Evolutionary conservation across 2,329 filamentous ascomycete genomes (phyloP).

Genomic region (Colletotrichum salicis): DNA sequence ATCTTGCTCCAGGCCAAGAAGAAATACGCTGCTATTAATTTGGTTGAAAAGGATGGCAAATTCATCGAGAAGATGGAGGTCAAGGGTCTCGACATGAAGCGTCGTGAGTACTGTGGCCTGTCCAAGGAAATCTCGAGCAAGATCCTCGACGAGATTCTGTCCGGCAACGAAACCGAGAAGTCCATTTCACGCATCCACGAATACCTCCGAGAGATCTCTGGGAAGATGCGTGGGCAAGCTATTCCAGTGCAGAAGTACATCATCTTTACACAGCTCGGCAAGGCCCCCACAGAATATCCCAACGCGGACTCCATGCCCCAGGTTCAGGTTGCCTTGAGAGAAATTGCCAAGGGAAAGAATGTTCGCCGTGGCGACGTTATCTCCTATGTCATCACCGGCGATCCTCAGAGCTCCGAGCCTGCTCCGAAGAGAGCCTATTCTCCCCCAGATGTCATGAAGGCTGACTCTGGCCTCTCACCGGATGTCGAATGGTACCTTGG

Average conservation of each 20-base stretch:
- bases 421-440: conserved; percentile 91
- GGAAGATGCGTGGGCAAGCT: conserved; percentile 83
- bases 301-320: conserved; percentile 96
- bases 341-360: conserved; percentile 85
- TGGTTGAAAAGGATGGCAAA: conserved; percentile 88
- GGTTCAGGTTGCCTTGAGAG: conserved; percentile 91
- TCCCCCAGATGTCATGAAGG: conserved; percentile 84
- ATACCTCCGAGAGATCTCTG: conserved; percentile 84
- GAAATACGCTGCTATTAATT: conserved; percentile 97
- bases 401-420: conserved; percentile 72
- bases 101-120: conserved; percentile 94
- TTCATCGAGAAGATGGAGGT: conserved; percentile 96
- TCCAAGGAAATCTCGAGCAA: conserved; percentile 94
- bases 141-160: conserved; percentile 93
- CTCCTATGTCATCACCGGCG: conserved; percentile 89
- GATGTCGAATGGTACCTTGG: conserved; percentile 98
- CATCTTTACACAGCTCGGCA: conserved; percentile 97
- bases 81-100: conserved; percentile 97
- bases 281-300: conserved; percentile 91
- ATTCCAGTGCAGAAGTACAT: conserved; percentile 89
- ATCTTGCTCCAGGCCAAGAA: conserved; percentile 97
- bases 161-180: conserved; percentile 89
- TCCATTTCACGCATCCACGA: conserved; percentile 93
- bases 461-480: conserved; percentile 78
- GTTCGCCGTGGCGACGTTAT: conserved; percentile 96